phyloP scores from a whole-genome alignment of 2,329 filamentous ascomycete genomes.

The Cladophialophora carrionii region DNA sequence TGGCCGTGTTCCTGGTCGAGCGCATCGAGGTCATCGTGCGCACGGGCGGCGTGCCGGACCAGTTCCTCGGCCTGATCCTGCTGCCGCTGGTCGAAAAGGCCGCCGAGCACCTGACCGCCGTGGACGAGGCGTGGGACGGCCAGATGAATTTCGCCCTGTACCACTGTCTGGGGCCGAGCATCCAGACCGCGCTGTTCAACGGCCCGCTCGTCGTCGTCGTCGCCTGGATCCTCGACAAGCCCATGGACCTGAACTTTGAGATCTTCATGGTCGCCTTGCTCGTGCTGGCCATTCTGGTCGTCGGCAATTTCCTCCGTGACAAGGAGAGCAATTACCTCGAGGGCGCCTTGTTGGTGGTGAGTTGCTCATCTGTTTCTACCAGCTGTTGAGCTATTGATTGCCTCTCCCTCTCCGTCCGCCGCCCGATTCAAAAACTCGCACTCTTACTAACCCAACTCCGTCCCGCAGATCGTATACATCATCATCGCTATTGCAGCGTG shows the following conservation, averaged over 20 bases:
- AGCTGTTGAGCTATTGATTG: too few relatives aligned
- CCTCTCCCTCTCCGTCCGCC: too few relatives aligned
- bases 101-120: constrained; percentile 79
- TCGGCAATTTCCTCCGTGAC: constrained; percentile 84
- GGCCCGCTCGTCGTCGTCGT: constrained; percentile 81
- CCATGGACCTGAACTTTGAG: constrained; percentile 81
- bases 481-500: constrained; percentile 65
- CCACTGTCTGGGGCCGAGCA: constrained; percentile 82
- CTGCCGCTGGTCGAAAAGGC: constrained; percentile 73
- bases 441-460: too few relatives aligned
- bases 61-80: constrained; percentile 72
- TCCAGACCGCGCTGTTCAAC: constrained; percentile 89
- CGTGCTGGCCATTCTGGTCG: constrained; percentile 80
- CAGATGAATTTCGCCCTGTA: constrained; percentile 77
- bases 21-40: constrained; percentile 68
- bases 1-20: constrained; percentile 74
- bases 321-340: constrained; percentile 90
- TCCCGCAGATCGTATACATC: constrained; percentile 56
- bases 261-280: constrained; percentile 82
- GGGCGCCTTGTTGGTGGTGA: constrained; percentile 74
- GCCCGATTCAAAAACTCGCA: too few relatives aligned
- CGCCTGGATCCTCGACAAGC: constrained; percentile 72
- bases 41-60: constrained; percentile 58
- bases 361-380: too few relatives aligned
- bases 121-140: constrained; percentile 83